Evolutionary conservation across 1,139 yeast species (phyloP), one percentile per base, ranked within the genome.

Genomic region (Taphrina pruni): DNA sequence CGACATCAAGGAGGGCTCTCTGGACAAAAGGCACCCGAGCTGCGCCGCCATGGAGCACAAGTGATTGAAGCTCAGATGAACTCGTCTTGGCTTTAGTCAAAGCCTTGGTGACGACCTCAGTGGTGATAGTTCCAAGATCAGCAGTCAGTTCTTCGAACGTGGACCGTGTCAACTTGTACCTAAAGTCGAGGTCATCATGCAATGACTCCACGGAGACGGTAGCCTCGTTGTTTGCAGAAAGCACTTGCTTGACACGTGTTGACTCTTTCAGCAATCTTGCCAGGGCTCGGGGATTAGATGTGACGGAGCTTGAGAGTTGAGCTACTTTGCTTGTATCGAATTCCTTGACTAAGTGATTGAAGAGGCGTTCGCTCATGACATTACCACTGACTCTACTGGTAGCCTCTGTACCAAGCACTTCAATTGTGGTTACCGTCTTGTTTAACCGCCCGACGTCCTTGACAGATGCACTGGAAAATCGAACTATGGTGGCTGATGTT

Each of bases 11-110:
- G 60, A 89, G 81, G 4, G 84, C 78, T 6, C 80, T 75, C 78
- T 91, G 96, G 66, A 94, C 88, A 75, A 89, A 85, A 20, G 99
- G 99, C 39, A 92, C 90, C 77, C 99, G 87, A 11, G 95, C 87
- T 0, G 97, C 86, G 0, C 99, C 99, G 72, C 99, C 99, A 69
- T 90, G 85, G 70, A 93, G 82, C 70, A 94, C 86, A 4, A 95
- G 86, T 0, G 97, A 88, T 32, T 83, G 80, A 6, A 93, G 72
- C 41, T 86, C 81, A 20, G 61, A 21, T 39, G 65, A 55, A 7
- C 67, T 55, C 9, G 71, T 32, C 1, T 69, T 65, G 0, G 74
- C 77, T 12, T 75, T 70, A 3, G 77, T 74, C 65, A 91, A 78
- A 0, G 90, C 87, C 46, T 81, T 79, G 21, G 79, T 74, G 60